A percentile compares a stretch with the other conserved stretches of the same genome.
Evolutionary conservation across 805 yeast species (phyloP).

Genomic region (Teunomyces panamensis): DNA sequence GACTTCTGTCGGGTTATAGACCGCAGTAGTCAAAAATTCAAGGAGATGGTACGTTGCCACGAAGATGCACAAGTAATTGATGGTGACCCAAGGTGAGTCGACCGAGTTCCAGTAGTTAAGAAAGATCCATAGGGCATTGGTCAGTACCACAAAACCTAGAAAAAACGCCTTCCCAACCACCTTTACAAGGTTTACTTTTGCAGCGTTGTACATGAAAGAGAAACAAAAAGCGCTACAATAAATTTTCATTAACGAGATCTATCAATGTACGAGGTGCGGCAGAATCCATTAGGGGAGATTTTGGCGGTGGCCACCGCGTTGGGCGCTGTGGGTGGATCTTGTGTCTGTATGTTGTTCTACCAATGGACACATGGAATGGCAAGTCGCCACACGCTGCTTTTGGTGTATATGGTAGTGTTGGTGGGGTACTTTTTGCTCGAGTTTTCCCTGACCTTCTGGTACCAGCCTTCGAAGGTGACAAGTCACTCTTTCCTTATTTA

Average conservation of each 20-base stretch:
- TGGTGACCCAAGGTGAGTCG: not conserved
- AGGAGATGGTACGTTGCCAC: conserved; percentile 62
- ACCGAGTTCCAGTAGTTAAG: conserved; percentile 2
- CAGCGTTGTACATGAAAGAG: conserved; percentile 21
- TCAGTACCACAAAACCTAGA: conserved; percentile 27
- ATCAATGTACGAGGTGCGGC: conserved; percentile 12
- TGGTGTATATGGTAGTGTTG: conserved; percentile 18
- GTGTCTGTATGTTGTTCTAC: not conserved
- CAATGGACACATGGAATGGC: not conserved
- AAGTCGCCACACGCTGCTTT: not conserved
- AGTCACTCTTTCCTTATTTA: conserved; percentile 31
- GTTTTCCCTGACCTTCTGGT: conserved; percentile 23
- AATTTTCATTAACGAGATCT: not conserved
- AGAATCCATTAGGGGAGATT: conserved; percentile 19
- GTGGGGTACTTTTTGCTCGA: conserved; percentile 24
- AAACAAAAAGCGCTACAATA: not conserved
- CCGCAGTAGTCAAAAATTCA: conserved; percentile 80
- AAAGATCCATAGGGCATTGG: conserved; percentile 10
- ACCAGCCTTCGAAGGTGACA: conserved; percentile 23
- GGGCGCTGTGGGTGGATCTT: conserved; percentile 15
- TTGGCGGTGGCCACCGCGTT: conserved; percentile 14
- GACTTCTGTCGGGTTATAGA: conserved; percentile 63
- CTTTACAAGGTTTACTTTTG: conserved; percentile 25
- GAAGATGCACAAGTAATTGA: conserved; percentile 3
- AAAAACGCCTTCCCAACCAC: conserved; percentile 30